Evolutionary conservation across 2,329 filamentous ascomycete genomes (phyloP).

Genomic region (Penicillium sp.): DNA sequence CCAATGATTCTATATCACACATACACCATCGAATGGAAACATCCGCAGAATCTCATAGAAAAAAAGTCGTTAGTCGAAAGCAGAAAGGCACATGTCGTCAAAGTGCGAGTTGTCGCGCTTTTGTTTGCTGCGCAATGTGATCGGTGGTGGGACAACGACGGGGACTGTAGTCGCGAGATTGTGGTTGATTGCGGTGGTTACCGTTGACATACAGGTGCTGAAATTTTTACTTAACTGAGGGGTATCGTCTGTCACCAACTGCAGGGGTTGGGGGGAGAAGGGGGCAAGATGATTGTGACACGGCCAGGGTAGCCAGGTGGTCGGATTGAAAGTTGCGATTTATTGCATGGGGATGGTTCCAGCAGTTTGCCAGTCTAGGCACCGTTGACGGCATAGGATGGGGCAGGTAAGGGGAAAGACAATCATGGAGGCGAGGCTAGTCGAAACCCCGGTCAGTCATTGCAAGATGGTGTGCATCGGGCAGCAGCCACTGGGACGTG

Average conservation of each 20-base stretch:
- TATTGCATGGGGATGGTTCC: constrained; percentile 8
- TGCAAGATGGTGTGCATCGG: constrained; percentile 2
- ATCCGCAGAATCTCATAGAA: constrained; percentile 1
- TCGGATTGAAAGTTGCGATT: constrained; percentile 8
- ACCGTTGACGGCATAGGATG: constrained; percentile 5
- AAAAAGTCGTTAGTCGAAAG: neutral
- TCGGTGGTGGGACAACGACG: constrained; percentile 1
- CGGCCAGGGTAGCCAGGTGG: constrained; percentile 16
- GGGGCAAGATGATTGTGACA: constrained; percentile 14
- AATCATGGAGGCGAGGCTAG: constrained; percentile 6
- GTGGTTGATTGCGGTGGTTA: constrained; percentile 1
- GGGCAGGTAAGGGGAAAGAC: neutral
- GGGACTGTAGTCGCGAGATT: constrained; percentile 3
- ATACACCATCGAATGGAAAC: constrained; percentile 3
- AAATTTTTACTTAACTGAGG: constrained; percentile 3
- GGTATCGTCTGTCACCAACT: constrained; percentile 5
- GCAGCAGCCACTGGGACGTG: constrained; percentile 1
- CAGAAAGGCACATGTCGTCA: constrained; percentile 8
- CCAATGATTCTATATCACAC: neutral
- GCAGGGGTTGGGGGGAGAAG: neutral
- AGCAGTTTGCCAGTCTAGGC: constrained; percentile 4
- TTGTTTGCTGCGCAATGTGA: constrained; percentile 5
- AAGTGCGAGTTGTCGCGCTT: neutral
- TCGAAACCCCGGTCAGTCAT: constrained; percentile 1
- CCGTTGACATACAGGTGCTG: constrained; percentile 14